A percentile compares a stretch with the other conserved stretches of the same genome.
These are phyloP conservation scores for Penicillium arizonense DNA, from an alignment of 495 filamentous ascomycete genomes.

Conservation along the genomic window DNA sequence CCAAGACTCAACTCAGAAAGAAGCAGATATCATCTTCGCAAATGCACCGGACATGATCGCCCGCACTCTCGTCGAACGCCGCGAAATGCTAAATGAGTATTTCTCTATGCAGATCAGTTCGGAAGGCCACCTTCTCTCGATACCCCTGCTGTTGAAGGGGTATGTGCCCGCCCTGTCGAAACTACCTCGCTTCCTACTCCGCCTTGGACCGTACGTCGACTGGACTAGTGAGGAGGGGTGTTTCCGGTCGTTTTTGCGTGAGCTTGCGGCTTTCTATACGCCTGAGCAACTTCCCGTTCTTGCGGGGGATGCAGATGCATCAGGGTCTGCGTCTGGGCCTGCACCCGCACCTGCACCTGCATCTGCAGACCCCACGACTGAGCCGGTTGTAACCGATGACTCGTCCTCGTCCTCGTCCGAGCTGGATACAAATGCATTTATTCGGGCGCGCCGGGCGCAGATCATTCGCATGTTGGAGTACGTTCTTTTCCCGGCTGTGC, in stretches of 20 bases:
- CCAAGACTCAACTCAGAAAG: slow-evolving; percentile 24
- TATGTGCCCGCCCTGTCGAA: slow-evolving; percentile 85
- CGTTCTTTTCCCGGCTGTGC: slow-evolving; percentile 84
- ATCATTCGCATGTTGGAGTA: slow-evolving; percentile 74
- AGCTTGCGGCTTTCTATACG: slow-evolving; percentile 90
- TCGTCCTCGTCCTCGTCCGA: background rate
- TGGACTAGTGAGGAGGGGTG: slow-evolving; percentile 85
- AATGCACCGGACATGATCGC: slow-evolving; percentile 63
- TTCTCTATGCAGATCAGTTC: slow-evolving; percentile 82
- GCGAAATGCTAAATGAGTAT: slow-evolving; percentile 90
- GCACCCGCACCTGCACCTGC: too few relatives aligned
- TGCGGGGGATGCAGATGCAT: slow-evolving; percentile 24
- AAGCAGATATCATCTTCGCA: slow-evolving; percentile 61
- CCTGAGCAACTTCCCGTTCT: slow-evolving; percentile 75
- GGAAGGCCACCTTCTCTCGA: slow-evolving; percentile 69
- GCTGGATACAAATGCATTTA: slow-evolving; percentile 43
- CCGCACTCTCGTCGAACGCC: slow-evolving; percentile 63
- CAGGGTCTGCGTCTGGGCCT: too few relatives aligned
- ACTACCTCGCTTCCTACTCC: slow-evolving; percentile 82
- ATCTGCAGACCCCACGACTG: background rate
- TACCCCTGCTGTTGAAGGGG: slow-evolving; percentile 85
- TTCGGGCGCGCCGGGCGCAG: slow-evolving; percentile 60
- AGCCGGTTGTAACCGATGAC: slow-evolving; percentile 11
- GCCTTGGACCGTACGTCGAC: slow-evolving; percentile 83
- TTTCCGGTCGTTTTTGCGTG: slow-evolving; percentile 79